Evolutionary conservation across 108 stramenopile species (phyloP).

Genomic region (Pinguiococcus pyrenoidosus): DNA sequence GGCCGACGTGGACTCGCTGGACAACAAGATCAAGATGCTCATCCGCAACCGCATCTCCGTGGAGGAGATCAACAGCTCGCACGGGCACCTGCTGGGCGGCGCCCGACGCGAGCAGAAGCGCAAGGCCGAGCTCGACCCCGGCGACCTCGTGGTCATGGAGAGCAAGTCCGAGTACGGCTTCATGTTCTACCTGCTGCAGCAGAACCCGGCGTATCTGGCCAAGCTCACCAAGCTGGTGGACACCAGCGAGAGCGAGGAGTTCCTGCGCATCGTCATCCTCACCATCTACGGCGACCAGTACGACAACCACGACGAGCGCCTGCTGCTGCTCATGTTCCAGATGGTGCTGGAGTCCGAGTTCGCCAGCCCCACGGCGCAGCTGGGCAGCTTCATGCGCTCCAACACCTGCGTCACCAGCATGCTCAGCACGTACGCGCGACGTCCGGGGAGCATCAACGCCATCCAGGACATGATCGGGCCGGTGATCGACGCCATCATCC

Average conservation of each 20-base stretch:
- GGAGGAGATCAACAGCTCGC: background rate
- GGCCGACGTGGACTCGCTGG: background rate
- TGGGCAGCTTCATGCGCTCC: slow-evolving; percentile 6
- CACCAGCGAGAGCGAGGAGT: background rate
- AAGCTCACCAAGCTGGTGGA: background rate
- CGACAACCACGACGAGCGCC: slow-evolving; percentile 7
- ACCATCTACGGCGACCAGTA: slow-evolving; percentile 7
- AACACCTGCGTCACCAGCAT: slow-evolving; percentile 2
- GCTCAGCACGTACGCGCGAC: slow-evolving; percentile 2
- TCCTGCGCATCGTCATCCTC: slow-evolving; percentile 1
- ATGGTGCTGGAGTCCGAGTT: slow-evolving; percentile 1
- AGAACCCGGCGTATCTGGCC: background rate
- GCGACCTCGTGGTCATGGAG: too few species aligned
- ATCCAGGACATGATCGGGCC: slow-evolving; percentile 3
- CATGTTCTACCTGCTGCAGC: slow-evolving; percentile 6
- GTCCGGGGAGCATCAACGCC: slow-evolving; percentile 4
- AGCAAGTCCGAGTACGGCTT: background rate
- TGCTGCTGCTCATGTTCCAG: slow-evolving; percentile 2
- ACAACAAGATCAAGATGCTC: slow-evolving; percentile 9
- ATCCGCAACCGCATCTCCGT: slow-evolving; percentile 6
- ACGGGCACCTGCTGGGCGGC: background rate
- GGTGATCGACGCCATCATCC: background rate
- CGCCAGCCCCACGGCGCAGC: background rate
- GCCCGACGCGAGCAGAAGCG: background rate
- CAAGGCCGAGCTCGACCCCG: background rate